Base-by-base conservation (phyloP, 495 filamentous ascomycete genomes). In the Trichocladium antarcticum region DNA sequence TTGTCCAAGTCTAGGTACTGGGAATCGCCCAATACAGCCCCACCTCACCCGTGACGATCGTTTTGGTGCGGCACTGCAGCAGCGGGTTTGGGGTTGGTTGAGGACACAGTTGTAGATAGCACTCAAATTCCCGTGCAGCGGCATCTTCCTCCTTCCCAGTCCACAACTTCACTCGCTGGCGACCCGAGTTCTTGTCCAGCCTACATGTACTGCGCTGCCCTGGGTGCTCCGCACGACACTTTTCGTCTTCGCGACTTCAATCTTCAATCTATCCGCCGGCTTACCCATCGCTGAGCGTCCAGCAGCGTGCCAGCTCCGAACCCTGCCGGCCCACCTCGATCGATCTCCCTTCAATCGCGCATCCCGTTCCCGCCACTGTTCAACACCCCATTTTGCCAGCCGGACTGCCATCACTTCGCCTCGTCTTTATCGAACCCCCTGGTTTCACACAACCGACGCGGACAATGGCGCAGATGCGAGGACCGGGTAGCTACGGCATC, bases 401-500 rank as follows among this genome's bases (percentile, higher is more conserved):
- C 49, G 54, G 61, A 44, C 58, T 57, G 54, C 45, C 42, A 22
- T 31, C 41, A 54, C 34, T 45, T 42, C 19, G 31, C 31, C 14
- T 28, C 27, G 31, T 15, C 34, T 45, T 27, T 29, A 10, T 27
- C 50, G 22, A 42, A 27, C 39, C 21, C 20, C 32, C 50, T 10
- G 15, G 34, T 42, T 28, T 37, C 17, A 28, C 17, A 39, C 28
- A 34, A 24, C 43, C 45, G 17, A 45, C 29, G 27, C 17, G 19
- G 36, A 34, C 57, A 58, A 97, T 95, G 90, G 83, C 90, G 67
- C 90, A 95, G 70, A 92, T 97, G 68, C 79, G 90, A 75, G 92
- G 90, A 66, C 94, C 87, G 54, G 89, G 90, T 57, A 85, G 85
- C 67, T 98, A 96, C 70, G 90, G 95, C 67, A 82, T 97, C 59